A percentile compares a stretch with the other conserved stretches of the same genome.
These are phyloP conservation scores for Durusdinium trenchii DNA, from an alignment of 73 alveolate species.

Conservation along the genomic window DNA sequence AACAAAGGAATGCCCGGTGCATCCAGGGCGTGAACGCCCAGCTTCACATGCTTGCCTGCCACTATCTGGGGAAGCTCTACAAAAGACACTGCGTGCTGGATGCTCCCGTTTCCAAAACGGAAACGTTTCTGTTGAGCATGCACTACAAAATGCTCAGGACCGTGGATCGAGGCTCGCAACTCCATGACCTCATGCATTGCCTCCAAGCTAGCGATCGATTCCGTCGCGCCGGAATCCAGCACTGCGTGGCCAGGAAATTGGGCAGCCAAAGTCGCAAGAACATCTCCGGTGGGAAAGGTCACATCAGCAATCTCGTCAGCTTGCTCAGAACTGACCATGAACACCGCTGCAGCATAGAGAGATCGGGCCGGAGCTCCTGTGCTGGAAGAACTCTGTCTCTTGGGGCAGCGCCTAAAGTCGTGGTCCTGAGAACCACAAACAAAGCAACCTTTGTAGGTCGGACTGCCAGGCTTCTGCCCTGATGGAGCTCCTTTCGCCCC, in stretches of 20 bases:
- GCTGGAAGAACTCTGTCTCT: background rate
- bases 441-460: slow-evolving; percentile 17
- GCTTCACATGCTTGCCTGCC: background rate
- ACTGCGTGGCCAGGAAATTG: slow-evolving; percentile 7
- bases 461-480: background rate
- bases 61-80: slow-evolving; percentile 5
- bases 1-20: slow-evolving; percentile 6
- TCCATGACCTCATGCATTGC: slow-evolving; percentile 5
- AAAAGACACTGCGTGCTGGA: background rate
- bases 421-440: slow-evolving; percentile 36
- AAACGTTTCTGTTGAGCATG: background rate
- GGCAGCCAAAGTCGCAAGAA: background rate
- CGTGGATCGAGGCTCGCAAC: background rate
- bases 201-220: background rate
- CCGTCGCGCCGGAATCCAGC: slow-evolving; percentile 37
- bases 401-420: slow-evolving; percentile 27
- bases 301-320: background rate
- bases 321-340: background rate
- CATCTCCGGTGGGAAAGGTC: background rate
- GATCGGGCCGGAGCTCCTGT: background rate
- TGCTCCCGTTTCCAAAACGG: slow-evolving; percentile 19
- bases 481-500: background rate
- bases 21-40: slow-evolving; percentile 17
- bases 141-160: background rate
- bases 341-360: background rate